A percentile compares a stretch with the other conserved stretches of the same genome.
Evolutionary conservation across 108 stramenopile genomes (phyloP).

Genomic region (Skeletonema tropicum): DNA sequence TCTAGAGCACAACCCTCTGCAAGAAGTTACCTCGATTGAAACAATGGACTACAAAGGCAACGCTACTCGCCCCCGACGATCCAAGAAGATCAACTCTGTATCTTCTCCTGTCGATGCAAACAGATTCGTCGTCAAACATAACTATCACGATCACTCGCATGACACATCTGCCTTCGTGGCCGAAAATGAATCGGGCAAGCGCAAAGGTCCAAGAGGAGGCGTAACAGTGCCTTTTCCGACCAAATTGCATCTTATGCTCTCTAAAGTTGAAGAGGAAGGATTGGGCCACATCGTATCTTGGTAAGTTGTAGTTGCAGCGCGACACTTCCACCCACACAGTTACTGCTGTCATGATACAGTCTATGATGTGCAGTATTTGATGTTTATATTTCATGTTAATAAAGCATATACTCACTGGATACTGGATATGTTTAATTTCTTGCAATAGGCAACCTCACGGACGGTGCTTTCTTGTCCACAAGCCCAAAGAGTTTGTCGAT

Average conservation of each 20-base stretch:
- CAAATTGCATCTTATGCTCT: conserved; percentile 70
- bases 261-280: conserved; percentile 58
- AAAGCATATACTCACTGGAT: background rate
- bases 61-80: background rate
- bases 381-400: background rate
- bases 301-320: conserved; percentile 25
- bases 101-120: background rate
- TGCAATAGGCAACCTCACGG: conserved; percentile 63
- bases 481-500: conserved; percentile 69
- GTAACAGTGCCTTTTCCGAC: conserved; percentile 65
- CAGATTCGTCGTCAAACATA: conserved; percentile 20
- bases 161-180: background rate
- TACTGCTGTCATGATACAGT: too few relatives aligned
- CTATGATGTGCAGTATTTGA: background rate
- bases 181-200: background rate
- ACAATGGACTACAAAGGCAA: background rate
- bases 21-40: background rate
- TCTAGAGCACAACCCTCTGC: background rate
- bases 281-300: conserved; percentile 66
- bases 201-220: conserved; percentile 57
- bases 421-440: background rate
- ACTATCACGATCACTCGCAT: conserved; percentile 37
- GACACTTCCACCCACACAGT: too few relatives aligned
- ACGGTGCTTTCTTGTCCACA: conserved; percentile 70
- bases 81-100: background rate